A percentile compares a stretch with the other conserved stretches of the same genome.
These are phyloP conservation scores for Cymbopogon citratus DNA, from an alignment of 176 grass and related monocot species.

Conservation along the genomic window DNA sequence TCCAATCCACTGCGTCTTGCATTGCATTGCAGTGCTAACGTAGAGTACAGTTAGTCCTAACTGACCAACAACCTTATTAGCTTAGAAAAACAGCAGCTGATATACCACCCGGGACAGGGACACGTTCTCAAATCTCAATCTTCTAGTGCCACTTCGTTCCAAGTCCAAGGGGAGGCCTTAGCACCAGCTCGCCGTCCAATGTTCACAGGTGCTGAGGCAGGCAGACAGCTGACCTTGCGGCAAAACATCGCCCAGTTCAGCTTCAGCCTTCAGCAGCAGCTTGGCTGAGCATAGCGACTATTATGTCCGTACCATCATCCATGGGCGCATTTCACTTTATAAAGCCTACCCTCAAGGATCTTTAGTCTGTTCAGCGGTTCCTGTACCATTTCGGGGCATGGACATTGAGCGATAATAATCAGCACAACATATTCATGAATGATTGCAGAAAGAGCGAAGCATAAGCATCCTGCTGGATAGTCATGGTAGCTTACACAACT, in stretches of 20 bases:
- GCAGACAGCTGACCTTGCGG: background rate
- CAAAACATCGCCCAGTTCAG: background rate
- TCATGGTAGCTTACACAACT: background rate
- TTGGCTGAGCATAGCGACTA: background rate
- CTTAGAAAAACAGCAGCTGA: no score
- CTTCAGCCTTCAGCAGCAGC: background rate
- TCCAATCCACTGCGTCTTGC: no score
- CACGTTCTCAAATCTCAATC: no score
- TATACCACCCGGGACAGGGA: no score
- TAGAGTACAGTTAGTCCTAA: no score
- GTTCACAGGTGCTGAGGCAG: background rate
- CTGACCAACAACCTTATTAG: no score
- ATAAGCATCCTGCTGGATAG: background rate
- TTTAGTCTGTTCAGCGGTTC: slow-evolving; percentile 4
- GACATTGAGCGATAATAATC: background rate
- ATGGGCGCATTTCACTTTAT: background rate
- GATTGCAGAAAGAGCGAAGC: background rate
- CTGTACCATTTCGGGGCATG: slow-evolving; percentile 11
- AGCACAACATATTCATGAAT: background rate
- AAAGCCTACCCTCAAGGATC: background rate
- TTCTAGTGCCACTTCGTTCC: background rate
- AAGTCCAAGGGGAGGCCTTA: background rate
- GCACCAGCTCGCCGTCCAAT: background rate
- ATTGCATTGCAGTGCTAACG: no score
- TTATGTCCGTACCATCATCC: background rate